These are phyloP conservation scores for Dryas alaskensis DNA, from an alignment of 306 rosid genomes.

Conservation along the genomic window DNA sequence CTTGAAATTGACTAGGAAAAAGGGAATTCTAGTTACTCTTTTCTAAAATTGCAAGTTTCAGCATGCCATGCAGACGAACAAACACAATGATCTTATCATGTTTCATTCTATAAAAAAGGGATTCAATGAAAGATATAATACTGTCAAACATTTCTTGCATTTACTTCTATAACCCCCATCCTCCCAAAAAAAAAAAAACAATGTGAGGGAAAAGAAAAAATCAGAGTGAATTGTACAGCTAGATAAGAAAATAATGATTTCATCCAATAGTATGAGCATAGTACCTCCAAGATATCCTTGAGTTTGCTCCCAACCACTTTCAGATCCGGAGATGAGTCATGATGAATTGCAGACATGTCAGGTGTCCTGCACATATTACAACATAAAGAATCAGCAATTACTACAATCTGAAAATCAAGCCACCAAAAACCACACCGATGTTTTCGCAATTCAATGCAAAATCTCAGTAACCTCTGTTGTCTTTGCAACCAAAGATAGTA, in stretches of 20 bases:
- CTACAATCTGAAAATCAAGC: neutral
- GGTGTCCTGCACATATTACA: slow-evolving; percentile 68
- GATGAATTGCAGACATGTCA: slow-evolving; percentile 89
- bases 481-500: neutral
- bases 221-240: neutral
- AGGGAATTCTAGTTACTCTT: neutral
- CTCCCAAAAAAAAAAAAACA: neutral
- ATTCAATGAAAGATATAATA: neutral
- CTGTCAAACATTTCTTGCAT: slow-evolving; percentile 5
- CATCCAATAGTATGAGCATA: neutral
- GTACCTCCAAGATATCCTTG: slow-evolving; percentile 76
- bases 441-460: no score
- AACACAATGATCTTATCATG: neutral
- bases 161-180: slow-evolving; percentile 5
- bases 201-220: slow-evolving; percentile 1
- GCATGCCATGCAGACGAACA: neutral
- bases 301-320: slow-evolving; percentile 69
- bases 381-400: slow-evolving; percentile 14
- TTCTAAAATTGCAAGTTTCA: neutral
- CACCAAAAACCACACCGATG: no score
- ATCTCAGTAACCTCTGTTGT: neutral
- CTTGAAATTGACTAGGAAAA: neutral
- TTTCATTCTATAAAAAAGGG: neutral
- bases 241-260: slow-evolving; percentile 6
- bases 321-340: slow-evolving; percentile 77